Evolutionary conservation across 2,329 filamentous ascomycete genomes (phyloP).

Genomic region (Microascus cirrosus): DNA sequence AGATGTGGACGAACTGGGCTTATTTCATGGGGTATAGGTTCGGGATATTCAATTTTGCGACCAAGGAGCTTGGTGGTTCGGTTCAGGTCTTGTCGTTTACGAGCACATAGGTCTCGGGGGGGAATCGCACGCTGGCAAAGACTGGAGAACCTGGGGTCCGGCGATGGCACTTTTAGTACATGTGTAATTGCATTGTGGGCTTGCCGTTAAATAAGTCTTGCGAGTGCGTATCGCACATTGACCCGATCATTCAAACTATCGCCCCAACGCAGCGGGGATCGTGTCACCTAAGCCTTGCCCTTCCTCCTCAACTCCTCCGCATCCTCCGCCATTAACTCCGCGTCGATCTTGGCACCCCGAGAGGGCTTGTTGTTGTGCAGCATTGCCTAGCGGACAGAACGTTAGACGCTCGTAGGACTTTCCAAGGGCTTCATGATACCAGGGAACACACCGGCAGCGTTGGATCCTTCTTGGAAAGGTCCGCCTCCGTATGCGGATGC

Average conservation of each 20-base stretch:
- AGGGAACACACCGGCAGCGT: not conserved
- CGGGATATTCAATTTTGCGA: conserved; percentile 36
- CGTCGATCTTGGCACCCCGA: not conserved
- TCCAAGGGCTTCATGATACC: no score
- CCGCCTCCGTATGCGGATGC: not conserved
- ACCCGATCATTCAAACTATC: not conserved
- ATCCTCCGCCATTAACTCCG: not conserved
- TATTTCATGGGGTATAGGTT: conserved; percentile 36
- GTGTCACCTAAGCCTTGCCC: not conserved
- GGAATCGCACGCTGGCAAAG: not conserved
- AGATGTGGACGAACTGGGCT: conserved; percentile 27
- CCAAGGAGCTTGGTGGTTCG: conserved; percentile 15
- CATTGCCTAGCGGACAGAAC: not conserved
- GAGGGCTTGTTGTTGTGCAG: not conserved
- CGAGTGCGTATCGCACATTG: no score
- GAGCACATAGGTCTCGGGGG: not conserved
- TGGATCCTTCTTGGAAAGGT: not conserved
- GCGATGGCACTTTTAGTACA: no score
- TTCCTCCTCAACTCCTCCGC: not conserved
- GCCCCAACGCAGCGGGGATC: not conserved
- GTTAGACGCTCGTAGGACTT: not conserved
- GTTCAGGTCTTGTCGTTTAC: conserved; percentile 18
- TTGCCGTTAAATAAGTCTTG: no score
- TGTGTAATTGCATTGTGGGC: no score
- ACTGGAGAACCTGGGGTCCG: no score